These are phyloP conservation scores for Kazachstania psychrophila DNA, from an alignment of 805 yeast genomes.

Conservation along the genomic window DNA sequence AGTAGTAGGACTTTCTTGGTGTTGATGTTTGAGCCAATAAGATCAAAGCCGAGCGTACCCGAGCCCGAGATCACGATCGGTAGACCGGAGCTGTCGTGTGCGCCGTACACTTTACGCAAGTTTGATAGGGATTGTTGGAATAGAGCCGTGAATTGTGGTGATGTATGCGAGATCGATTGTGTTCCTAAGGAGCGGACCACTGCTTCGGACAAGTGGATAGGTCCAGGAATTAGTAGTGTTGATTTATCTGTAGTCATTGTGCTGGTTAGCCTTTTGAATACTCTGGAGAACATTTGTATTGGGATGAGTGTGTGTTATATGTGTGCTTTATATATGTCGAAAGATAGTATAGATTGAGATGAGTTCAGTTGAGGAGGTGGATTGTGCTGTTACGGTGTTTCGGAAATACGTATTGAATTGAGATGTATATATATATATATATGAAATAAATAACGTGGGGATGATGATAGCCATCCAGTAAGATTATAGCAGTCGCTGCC, in stretches of 20 bases:
- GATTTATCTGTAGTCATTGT: slow-evolving; percentile 4
- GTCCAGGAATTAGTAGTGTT: slow-evolving; percentile 69
- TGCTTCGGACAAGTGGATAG: slow-evolving; percentile 71
- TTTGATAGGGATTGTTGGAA: slow-evolving; percentile 61
- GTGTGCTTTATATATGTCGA: no score
- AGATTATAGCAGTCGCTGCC: slow-evolving; percentile 5
- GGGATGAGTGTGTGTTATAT: not conserved
- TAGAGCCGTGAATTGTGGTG: slow-evolving; percentile 68
- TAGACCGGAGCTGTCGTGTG: slow-evolving; percentile 51
- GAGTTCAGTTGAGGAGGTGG: no score
- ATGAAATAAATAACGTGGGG: no score
- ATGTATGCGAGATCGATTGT: slow-evolving; percentile 83
- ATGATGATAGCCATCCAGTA: no score
- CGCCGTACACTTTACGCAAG: slow-evolving; percentile 66
- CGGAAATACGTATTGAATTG: no score
- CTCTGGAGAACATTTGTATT: no score
- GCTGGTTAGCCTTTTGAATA: no score
- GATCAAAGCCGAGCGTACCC: slow-evolving; percentile 94
- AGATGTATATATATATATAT: no score
- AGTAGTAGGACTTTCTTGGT: slow-evolving; percentile 71
- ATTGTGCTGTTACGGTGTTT: no score
- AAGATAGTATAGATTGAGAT: no score
- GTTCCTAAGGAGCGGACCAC: slow-evolving; percentile 75
- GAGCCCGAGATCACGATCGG: slow-evolving; percentile 80
- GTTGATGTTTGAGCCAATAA: slow-evolving; percentile 71